Evolutionary conservation across 371 early-diverging fungal genomes (phyloP).

Genomic region (Dichotomocladium elegans): DNA sequence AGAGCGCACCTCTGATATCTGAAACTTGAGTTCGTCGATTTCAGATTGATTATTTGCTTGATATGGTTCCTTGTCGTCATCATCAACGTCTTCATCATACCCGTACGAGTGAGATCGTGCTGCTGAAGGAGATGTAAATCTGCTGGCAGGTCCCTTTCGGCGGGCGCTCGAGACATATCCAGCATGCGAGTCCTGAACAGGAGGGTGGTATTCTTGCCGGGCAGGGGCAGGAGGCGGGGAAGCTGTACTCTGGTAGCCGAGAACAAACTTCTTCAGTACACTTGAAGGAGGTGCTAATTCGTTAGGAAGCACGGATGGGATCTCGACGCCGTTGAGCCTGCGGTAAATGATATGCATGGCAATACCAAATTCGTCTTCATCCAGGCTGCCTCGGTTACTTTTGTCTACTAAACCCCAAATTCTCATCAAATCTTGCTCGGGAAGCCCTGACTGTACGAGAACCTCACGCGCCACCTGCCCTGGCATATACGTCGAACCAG

Average conservation of each 20-base stretch:
- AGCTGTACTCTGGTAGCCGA: slow-evolving; percentile 30
- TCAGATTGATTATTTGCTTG: slow-evolving; percentile 14
- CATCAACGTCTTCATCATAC: slow-evolving; percentile 7
- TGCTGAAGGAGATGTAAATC: slow-evolving; percentile 3
- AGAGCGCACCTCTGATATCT: slow-evolving; percentile 49
- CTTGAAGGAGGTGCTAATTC: slow-evolving; percentile 80
- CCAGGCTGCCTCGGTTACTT: slow-evolving; percentile 43
- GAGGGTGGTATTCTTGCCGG: slow-evolving; percentile 1
- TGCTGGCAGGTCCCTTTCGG: slow-evolving; percentile 23
- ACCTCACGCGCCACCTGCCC: slow-evolving; percentile 83
- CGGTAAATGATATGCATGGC: slow-evolving; percentile 63
- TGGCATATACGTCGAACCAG: slow-evolving; percentile 72
- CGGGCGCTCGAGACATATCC: slow-evolving; percentile 60
- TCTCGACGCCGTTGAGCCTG: slow-evolving; percentile 69
- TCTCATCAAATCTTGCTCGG: slow-evolving; percentile 35
- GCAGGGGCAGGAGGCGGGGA: slow-evolving; percentile 4
- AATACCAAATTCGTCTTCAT: slow-evolving; percentile 48
- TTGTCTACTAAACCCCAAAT: slow-evolving; percentile 50
- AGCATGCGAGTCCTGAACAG: slow-evolving; percentile 16
- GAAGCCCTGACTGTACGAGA: slow-evolving; percentile 50
- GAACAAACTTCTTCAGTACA: slow-evolving; percentile 54
- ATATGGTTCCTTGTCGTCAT: slow-evolving; percentile 15
- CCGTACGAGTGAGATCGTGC: slow-evolving; percentile 2
- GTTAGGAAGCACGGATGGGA: slow-evolving; percentile 74
- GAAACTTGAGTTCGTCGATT: slow-evolving; percentile 36